Percentiles rank a stretch among this genome's conserved stretches.
phyloP scores from a whole-genome alignment of 768 basidiomycete genomes.

The Gymnopilus junonius region DNA sequence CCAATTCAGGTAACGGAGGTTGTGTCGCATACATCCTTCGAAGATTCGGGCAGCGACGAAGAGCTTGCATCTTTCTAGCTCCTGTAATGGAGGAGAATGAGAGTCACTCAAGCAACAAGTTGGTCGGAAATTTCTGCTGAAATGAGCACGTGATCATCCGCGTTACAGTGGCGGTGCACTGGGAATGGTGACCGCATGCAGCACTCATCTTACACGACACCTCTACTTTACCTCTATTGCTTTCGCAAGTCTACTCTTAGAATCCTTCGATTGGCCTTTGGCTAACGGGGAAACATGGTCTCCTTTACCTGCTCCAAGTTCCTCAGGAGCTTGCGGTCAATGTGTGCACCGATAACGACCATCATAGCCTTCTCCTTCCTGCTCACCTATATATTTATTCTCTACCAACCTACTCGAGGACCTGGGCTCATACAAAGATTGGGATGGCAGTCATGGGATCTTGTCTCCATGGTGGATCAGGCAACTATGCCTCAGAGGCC shows the following conservation, averaged over 20 bases:
- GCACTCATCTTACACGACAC: constrained; percentile 5
- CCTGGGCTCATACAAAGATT: constrained; percentile 73
- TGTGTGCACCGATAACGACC: constrained; percentile 62
- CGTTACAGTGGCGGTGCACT: background rate
- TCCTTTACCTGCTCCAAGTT: constrained; percentile 41
- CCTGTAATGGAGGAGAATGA: background rate
- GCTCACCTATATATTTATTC: constrained; percentile 77
- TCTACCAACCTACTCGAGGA: constrained; percentile 79
- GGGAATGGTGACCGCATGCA: background rate
- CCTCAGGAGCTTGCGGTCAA: constrained; percentile 55
- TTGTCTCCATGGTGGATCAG: constrained; percentile 42
- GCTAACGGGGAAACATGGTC: constrained; percentile 40
- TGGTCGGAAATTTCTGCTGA: constrained; percentile 22
- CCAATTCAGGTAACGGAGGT: constrained; percentile 41
- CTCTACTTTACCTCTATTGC: constrained; percentile 6
- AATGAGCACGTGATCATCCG: constrained; percentile 13
- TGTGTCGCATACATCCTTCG: constrained; percentile 44
- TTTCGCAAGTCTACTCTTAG: constrained; percentile 1
- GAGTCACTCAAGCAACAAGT: background rate
- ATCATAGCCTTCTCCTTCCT: constrained; percentile 71
- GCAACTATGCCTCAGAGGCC: background rate
- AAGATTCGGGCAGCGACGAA: constrained; percentile 32
- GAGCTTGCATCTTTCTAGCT: constrained; percentile 34
- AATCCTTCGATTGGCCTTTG: constrained; percentile 17
- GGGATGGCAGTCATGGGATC: constrained; percentile 91